These are phyloP conservation scores for Naegleria fowleri DNA, from an alignment of 208 protist genomes.

Conservation along the genomic window DNA sequence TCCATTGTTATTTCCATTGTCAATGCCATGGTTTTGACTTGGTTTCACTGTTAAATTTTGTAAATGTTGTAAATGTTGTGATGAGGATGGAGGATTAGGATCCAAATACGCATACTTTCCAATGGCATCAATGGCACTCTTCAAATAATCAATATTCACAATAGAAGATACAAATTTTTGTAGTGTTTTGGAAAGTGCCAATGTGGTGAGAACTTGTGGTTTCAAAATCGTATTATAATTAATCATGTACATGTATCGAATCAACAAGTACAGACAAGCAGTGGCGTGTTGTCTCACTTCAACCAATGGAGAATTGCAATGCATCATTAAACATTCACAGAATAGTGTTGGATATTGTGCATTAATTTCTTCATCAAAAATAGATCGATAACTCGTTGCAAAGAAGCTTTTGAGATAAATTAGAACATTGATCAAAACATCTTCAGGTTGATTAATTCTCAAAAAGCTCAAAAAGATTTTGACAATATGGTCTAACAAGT, in stretches of 20 bases:
- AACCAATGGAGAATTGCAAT: neutral
- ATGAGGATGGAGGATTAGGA: neutral
- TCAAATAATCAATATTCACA: neutral
- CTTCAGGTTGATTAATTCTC: neutral
- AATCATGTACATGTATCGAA: neutral
- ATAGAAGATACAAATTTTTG: neutral
- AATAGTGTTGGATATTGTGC: conserved; percentile 6
- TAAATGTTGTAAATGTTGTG: neutral
- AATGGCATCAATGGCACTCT: neutral
- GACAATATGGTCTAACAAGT: neutral
- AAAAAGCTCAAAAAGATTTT: neutral
- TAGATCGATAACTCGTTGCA: neutral
- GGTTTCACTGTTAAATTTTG: neutral
- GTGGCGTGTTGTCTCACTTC: neutral
- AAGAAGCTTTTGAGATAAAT: neutral
- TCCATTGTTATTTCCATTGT: too few species aligned
- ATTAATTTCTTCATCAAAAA: neutral
- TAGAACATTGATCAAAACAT: neutral
- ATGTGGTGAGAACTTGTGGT: neutral
- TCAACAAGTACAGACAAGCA: neutral
- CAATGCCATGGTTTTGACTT: too few species aligned
- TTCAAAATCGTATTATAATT: neutral
- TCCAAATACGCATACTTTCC: neutral
- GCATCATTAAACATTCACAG: conserved; percentile 5
- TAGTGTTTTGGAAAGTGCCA: neutral